Evolutionary conservation across 176 grass and related monocot genomes (phyloP), one percentile per base, ranked within the genome.

Genomic region (Raddia guianensis): DNA sequence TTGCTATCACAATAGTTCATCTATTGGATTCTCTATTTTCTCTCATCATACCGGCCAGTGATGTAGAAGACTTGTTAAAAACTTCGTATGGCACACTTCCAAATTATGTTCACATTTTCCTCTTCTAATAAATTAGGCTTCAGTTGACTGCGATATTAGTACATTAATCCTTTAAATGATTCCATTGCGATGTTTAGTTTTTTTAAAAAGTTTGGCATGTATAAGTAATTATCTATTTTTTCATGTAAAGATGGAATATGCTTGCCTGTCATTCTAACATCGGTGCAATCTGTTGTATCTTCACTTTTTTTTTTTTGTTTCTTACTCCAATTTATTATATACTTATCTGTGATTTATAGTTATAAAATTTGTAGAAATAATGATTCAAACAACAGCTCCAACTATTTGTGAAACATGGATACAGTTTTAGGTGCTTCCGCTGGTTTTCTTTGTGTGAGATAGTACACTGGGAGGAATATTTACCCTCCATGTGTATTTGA

Each of bases 371-470:
- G 20, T 42, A 66, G 49, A 85, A 65, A 57, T 60, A 56, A 19
- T 70, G 21, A 33, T 56, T 15, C 43, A 85, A 73, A 78, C 20
- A 61, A 37, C 16, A 15, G 19, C 49, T 65, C 71, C 55, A 65
- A 35, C 67, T 70, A 34, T 33, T 46, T 20, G 16, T 49, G 34
- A 53, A n/a, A 19, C 15, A 71, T 64, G 40, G 33, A 27, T 45
- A 83, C 8, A 63, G 5, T 12, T 66, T n/a, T 66, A 82, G 18
- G 45, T 65, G 34, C 59, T 63, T 82, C 69, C 51, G 42, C 56
- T 32, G 12, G 59, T 46, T 63, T 10, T 13, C 21, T 55, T 75
- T 54, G 18, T 46, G 8, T 12, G 78, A 44, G 48, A 56, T 69
- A 51, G 47, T 65, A 32, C 13, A 32, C 49, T 45, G 5, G 48